A percentile compares a stretch with the other conserved stretches of the same genome.
These are phyloP conservation scores for Trichoderma atroviride DNA, from an alignment of 2,329 filamentous ascomycete species.

Conservation along the genomic window DNA sequence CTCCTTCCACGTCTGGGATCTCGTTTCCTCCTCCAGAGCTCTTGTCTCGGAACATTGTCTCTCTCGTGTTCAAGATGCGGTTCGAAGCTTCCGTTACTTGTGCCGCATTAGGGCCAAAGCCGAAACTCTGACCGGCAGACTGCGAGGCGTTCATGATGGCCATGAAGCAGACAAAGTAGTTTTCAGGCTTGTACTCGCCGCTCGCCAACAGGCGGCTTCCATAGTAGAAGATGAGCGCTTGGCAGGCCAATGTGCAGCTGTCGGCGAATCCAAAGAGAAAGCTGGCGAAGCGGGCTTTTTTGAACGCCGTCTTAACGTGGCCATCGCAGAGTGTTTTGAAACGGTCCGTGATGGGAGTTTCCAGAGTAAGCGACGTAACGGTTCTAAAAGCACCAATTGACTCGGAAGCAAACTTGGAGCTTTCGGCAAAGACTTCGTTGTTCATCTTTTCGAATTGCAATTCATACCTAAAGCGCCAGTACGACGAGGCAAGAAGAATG, in stretches of 20 bases:
- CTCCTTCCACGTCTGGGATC: conserved; percentile 52
- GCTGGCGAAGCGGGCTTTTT: conserved; percentile 63
- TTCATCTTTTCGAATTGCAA: conserved; percentile 71
- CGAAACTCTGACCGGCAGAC: conserved; percentile 66
- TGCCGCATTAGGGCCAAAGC: conserved; percentile 66
- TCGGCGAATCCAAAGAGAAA: conserved; percentile 71
- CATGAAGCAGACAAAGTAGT: conserved; percentile 64
- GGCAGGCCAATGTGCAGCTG: conserved; percentile 63
- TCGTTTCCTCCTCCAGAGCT: conserved; percentile 36
- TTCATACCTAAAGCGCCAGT: conserved; percentile 59
- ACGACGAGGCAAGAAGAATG: conserved; percentile 51
- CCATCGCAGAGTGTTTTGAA: conserved; percentile 61
- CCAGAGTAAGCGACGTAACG: conserved; percentile 70
- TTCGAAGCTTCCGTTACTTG: conserved; percentile 62
- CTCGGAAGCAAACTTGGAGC: conserved; percentile 74
- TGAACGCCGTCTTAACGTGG: conserved; percentile 63
- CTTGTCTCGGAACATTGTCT: conserved; percentile 44
- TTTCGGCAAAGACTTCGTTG: conserved; percentile 67
- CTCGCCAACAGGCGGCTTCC: conserved; percentile 60
- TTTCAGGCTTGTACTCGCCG: conserved; percentile 50
- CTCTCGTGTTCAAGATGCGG: conserved; percentile 58
- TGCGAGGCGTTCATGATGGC: conserved; percentile 70
- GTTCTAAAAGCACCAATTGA: conserved; percentile 74
- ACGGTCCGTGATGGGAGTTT: conserved; percentile 63
- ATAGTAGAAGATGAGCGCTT: conserved; percentile 69